Evolutionary conservation across 2,329 filamentous ascomycete genomes (phyloP).

Genomic region (Sphaerulina vaccinii): DNA sequence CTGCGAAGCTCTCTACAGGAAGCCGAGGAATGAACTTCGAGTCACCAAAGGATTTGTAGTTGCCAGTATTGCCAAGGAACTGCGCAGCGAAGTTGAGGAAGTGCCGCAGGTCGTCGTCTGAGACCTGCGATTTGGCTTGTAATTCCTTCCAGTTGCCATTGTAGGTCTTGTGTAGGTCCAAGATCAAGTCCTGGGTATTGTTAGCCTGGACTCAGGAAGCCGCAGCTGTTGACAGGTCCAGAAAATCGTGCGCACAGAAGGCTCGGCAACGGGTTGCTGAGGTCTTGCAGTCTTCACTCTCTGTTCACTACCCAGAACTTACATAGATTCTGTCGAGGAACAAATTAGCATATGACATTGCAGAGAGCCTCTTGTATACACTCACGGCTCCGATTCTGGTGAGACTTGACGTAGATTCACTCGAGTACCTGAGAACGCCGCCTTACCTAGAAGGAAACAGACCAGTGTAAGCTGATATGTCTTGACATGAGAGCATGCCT

Average conservation of each 20-base stretch:
- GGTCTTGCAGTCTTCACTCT: too few relatives aligned
- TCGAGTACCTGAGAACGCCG: constrained; percentile 50
- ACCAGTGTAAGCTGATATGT: too few relatives aligned
- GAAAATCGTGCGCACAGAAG: too few relatives aligned
- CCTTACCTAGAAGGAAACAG: too few relatives aligned
- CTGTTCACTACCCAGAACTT: too few relatives aligned
- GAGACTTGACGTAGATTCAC: constrained; percentile 55
- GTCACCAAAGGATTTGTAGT: constrained; percentile 35
- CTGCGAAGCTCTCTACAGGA: constrained; percentile 43
- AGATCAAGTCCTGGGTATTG: constrained; percentile 55
- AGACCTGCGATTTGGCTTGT: constrained; percentile 44
- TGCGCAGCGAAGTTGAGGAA: constrained; percentile 47
- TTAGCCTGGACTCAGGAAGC: background rate
- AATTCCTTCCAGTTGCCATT: constrained; percentile 50
- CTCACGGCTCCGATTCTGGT: constrained; percentile 46
- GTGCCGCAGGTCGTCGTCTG: constrained; percentile 41
- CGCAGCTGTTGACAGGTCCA: too few relatives aligned
- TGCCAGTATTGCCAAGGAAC: constrained; percentile 54
- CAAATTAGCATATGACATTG: background rate
- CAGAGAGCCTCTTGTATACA: background rate
- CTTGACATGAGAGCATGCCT: too few relatives aligned
- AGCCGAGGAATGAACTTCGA: constrained; percentile 53
- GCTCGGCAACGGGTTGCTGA: too few relatives aligned
- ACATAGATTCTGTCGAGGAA: background rate
- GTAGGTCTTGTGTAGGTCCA: constrained; percentile 49